Evolutionary conservation across 1,284 basidiomycete genomes (phyloP), one percentile per base, ranked within the genome.

Genomic region (Moesziomyces sp.): DNA sequence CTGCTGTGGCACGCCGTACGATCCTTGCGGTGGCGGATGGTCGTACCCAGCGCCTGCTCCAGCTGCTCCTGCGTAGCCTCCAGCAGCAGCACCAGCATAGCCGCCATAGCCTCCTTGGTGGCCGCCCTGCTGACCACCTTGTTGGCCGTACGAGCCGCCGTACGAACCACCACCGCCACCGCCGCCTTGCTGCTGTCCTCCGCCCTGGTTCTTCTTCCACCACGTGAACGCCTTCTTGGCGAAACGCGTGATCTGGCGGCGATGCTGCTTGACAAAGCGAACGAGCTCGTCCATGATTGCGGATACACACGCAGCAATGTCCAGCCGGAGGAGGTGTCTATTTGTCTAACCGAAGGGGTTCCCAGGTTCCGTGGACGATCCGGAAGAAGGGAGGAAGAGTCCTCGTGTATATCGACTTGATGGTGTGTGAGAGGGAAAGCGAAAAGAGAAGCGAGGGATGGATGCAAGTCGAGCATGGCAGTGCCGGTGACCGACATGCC

Each of bases 171-270:
- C 59, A 52, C 55, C 62, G 14, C 59, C 55, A 7, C 43, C 47
- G 33, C 65, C 65, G 14, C 52, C 59, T n/a, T 40, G 40, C 40
- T 44, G 42, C 26, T 55, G 53, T 14, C 43, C 52, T n/a, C 54
- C 58, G 11, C 58, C 60, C 54, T 80, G 51, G 35, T 66, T 70
- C 52, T 79, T 79, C 64, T 76, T 78, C 50, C 58, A 79, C 54
- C 58, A 79, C 14, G 48, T 42, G 48, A 80, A 80, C 0, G 71
- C 76, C 68, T 82, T 82, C 46, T 82, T 82, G 58, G 62, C 75
- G 33, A 71, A 52, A 7, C 46, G 40, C 23, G 74, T 76, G 72
- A 82, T 79, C 55, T 79, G 77, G 28, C 59, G 56, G 33, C 74
- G 52, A 49, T 81, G 76, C 59, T 72, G 58, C 62, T 81, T 81